Conservation (phyloP, 257 asterid genomes). For the Scutellaria barbata region DNA sequence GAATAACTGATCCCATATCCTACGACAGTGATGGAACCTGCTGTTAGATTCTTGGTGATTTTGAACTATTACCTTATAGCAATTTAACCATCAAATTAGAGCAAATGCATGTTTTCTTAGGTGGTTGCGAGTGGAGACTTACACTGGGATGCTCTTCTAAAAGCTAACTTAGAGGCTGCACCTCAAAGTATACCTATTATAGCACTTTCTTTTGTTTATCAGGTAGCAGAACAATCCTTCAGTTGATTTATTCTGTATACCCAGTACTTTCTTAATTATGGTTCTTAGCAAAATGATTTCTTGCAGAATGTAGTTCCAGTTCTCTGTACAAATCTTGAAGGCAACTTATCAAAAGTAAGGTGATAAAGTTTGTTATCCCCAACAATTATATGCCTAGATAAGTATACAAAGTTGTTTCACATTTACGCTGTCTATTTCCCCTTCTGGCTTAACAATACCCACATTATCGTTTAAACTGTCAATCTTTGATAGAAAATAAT, state of each 20-base stretch:
- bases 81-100: background rate
- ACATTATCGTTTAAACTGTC: too few relatives aligned
- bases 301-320: constrained; percentile 96
- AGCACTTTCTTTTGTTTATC: constrained; percentile 96
- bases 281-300: constrained; percentile 21
- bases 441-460: too few relatives aligned
- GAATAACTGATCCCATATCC: background rate
- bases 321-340: constrained; percentile 93
- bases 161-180: constrained; percentile 80
- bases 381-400: constrained; percentile 14
- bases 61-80: background rate
- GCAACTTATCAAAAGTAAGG: constrained; percentile 88
- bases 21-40: background rate
- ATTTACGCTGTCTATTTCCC: background rate
- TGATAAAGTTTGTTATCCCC: constrained; percentile 43
- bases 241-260: background rate
- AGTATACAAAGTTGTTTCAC: background rate
- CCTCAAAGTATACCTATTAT: constrained; percentile 90
- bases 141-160: constrained; percentile 87
- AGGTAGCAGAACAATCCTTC: constrained; percentile 50
- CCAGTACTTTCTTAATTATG: background rate
- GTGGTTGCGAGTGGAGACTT: constrained; percentile 82
- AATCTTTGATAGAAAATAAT: too few relatives aligned
- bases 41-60: background rate
- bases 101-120: constrained; percentile 41